phyloP scores from a whole-genome alignment of 1,139 yeast species.

The Kluyveromyces sp. region DNA sequence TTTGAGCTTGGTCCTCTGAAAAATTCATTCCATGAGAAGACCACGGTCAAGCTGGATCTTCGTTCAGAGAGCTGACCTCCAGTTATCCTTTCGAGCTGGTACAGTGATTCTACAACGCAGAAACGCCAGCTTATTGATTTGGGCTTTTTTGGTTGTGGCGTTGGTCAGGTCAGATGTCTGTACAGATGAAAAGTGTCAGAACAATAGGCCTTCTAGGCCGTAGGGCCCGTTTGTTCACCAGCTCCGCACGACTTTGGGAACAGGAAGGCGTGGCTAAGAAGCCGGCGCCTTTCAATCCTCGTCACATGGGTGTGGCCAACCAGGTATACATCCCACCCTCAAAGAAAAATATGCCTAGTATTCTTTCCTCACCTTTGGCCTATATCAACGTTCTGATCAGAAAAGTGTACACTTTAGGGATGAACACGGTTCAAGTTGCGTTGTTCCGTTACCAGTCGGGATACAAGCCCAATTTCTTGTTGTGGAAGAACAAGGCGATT shows the following conservation, averaged over 20 bases:
- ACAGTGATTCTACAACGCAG: too few relatives aligned
- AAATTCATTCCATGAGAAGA: too few relatives aligned
- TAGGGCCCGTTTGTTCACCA: slow-evolving; percentile 4
- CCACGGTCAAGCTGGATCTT: too few relatives aligned
- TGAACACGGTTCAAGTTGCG: slow-evolving; percentile 59
- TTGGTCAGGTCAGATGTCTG: background rate
- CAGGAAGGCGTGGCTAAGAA: slow-evolving; percentile 5
- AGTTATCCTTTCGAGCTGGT: too few relatives aligned
- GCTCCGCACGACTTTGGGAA: slow-evolving; percentile 7
- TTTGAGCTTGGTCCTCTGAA: background rate
- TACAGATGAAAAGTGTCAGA: slow-evolving; percentile 1
- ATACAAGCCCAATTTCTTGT: slow-evolving; percentile 54
- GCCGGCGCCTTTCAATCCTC: slow-evolving; percentile 31
- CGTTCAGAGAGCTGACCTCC: too few relatives aligned
- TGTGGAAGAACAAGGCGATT: slow-evolving; percentile 70
- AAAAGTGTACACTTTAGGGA: slow-evolving; percentile 47
- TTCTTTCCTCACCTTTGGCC: slow-evolving; percentile 37
- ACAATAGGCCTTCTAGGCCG: background rate
- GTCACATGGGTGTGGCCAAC: slow-evolving; percentile 41
- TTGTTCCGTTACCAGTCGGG: slow-evolving; percentile 58
- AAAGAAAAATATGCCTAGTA: slow-evolving; percentile 39
- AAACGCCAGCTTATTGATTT: too few relatives aligned
- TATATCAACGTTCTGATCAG: slow-evolving; percentile 40
- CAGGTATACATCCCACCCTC: slow-evolving; percentile 46
- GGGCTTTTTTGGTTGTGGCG: background rate